phyloP scores from a whole-genome alignment of 1,139 yeast species.

The Hansenula sp. region DNA sequence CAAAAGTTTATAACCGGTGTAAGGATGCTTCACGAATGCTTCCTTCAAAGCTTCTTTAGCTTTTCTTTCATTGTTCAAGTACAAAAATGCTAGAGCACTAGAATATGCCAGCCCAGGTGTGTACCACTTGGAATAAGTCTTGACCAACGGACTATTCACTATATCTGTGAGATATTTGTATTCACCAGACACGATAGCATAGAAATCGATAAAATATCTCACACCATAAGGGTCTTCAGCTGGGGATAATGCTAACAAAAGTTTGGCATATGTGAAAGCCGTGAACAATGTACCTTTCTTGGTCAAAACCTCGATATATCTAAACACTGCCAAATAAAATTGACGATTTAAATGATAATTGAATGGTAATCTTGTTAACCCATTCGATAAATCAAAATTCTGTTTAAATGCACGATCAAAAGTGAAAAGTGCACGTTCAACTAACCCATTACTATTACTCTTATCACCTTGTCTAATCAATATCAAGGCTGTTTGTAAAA shows the following conservation, averaged over 20 bases:
- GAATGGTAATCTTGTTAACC: conserved; percentile 69
- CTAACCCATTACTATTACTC: conserved; percentile 61
- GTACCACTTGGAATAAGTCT: conserved; percentile 60
- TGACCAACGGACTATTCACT: conserved; percentile 47
- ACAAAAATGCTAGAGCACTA: conserved; percentile 50
- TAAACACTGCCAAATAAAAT: conserved; percentile 67
- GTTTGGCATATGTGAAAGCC: conserved; percentile 70
- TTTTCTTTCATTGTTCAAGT: conserved; percentile 31
- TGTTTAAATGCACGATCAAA: conserved; percentile 64
- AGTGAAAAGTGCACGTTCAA: conserved; percentile 74
- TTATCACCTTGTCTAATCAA: conserved; percentile 75
- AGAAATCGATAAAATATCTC: conserved; percentile 76
- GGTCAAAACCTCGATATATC: conserved; percentile 66
- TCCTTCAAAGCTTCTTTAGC: conserved; percentile 44
- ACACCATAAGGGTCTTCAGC: conserved; percentile 84
- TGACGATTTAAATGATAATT: conserved; percentile 73
- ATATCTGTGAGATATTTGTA: conserved; percentile 57
- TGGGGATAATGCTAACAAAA: conserved; percentile 65
- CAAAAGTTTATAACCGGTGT: conserved; percentile 48
- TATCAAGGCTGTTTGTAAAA: conserved; percentile 77
- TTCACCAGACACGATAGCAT: conserved; percentile 66
- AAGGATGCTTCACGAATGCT: conserved; percentile 59
- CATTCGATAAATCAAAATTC: conserved; percentile 48
- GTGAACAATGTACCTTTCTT: conserved; percentile 76
- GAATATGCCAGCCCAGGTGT: conserved; percentile 76